Base-by-base conservation (phyloP, 139 green algal genomes). In the Pleodorina starrii region DNA sequence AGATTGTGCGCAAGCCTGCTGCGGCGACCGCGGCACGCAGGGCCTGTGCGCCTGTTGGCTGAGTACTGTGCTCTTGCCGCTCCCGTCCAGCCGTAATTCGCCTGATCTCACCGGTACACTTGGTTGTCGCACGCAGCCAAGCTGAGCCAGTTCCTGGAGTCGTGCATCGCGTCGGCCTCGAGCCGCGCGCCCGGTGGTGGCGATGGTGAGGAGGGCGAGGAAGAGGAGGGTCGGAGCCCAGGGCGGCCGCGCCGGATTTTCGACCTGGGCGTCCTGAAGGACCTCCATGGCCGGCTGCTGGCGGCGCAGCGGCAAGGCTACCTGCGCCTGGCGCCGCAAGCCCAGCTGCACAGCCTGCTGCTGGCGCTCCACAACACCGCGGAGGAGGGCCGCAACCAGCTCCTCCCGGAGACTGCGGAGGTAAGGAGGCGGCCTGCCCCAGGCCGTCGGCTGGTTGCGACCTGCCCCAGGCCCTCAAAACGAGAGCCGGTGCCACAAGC, bases 51-150 rank as follows among this genome's bases (percentile, higher is more conserved):
- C n/a, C n/a, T n/a, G n/a, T n/a, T n/a, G n/a, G n/a, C n/a, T n/a
- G n/a, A n/a, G n/a, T n/a, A n/a, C n/a, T n/a, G n/a, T n/a, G n/a
- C n/a, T n/a, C n/a, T n/a, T n/a, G n/a, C n/a, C n/a, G n/a, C n/a
- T n/a, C n/a, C n/a, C n/a, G n/a, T n/a, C n/a, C n/a, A n/a, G n/a
- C n/a, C n/a, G n/a, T n/a, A n/a, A n/a, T n/a, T n/a, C n/a, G n/a
- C n/a, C n/a, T n/a, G n/a, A n/a, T n/a, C n/a, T n/a, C n/a, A n/a
- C n/a, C n/a, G n/a, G n/a, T n/a, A n/a, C n/a, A n/a, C n/a, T n/a
- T n/a, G n/a, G n/a, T n/a, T 66, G 25, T 48, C 69, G 10, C 72
- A 7, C 43, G 27, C 79, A 86, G 79, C 57, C 79, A 86, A 75
- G 42, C 79, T 86, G 0, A 40, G 12, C 27, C 43, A 38, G 19